Evolutionary conservation across 2,329 filamentous ascomycete species (phyloP).

Genomic region (Monosporascus sp.): DNA sequence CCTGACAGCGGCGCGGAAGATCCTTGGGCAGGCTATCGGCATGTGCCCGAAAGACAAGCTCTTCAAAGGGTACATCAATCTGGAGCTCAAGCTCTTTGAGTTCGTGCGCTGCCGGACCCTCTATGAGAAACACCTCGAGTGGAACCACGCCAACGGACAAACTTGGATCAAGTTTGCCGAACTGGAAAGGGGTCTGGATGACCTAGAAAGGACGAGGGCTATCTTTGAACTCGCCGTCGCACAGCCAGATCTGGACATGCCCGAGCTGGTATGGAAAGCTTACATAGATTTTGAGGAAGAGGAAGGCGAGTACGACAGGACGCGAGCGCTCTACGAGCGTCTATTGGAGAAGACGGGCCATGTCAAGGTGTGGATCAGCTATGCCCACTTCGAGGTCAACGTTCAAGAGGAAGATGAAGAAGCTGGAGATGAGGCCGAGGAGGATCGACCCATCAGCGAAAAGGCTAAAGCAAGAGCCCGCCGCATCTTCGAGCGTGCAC

Average conservation of each 20-base stretch:
- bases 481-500: constrained; percentile 76
- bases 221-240: constrained; percentile 89
- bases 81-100: constrained; percentile 91
- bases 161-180: constrained; percentile 97
- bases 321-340: constrained; percentile 79
- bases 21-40: constrained; percentile 82
- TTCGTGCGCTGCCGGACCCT: constrained; percentile 86
- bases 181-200: constrained; percentile 85
- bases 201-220: constrained; percentile 77
- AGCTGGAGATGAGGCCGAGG: constrained; percentile 54
- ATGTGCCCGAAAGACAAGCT: constrained; percentile 95
- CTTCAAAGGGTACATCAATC: constrained; percentile 87
- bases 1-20: constrained; percentile 75
- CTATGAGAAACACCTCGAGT: constrained; percentile 91
- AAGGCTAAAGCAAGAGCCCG: constrained; percentile 79
- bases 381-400: constrained; percentile 97
- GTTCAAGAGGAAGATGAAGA: constrained; percentile 69
- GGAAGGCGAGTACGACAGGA: constrained; percentile 82
- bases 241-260: constrained; percentile 88
- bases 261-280: constrained; percentile 93
- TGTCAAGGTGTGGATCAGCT: constrained; percentile 98
- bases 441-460: constrained; percentile 69
- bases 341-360: constrained; percentile 93
- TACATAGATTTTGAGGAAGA: constrained; percentile 99
- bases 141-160: constrained; percentile 83